Evolutionary conservation across 2,329 filamentous ascomycete genomes (phyloP).

Genomic region (Chaetothyriales sp.): DNA sequence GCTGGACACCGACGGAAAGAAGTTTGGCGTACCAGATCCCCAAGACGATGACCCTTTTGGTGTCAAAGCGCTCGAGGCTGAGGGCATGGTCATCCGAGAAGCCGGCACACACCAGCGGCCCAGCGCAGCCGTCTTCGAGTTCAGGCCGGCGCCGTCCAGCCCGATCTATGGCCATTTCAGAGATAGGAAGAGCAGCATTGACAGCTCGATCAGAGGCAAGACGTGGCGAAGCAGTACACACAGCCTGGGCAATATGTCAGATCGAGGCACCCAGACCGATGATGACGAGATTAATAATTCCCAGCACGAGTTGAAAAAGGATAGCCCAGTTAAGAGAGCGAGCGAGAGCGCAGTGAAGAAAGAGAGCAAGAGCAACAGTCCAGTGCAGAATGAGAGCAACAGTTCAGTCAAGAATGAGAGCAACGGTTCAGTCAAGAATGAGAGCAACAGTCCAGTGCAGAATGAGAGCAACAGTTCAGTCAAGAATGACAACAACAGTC

Average conservation of each 20-base stretch:
- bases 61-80: conserved; percentile 76
- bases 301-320: conserved; percentile 28
- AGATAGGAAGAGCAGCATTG: conserved; percentile 53
- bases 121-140: conserved; percentile 67
- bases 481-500: not conserved
- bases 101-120: conserved; percentile 65
- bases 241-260: conserved; percentile 42
- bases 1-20: conserved; percentile 35
- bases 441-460: no score
- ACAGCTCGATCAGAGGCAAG: conserved; percentile 46
- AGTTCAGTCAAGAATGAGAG: not conserved
- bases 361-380: conserved; percentile 3
- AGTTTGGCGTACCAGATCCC: conserved; percentile 58
- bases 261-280: conserved; percentile 55
- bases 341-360: conserved; percentile 1
- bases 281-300: conserved; percentile 42
- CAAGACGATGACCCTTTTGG: conserved; percentile 88
- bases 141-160: conserved; percentile 59
- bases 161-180: conserved; percentile 44
- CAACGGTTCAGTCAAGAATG: conserved; percentile 1
- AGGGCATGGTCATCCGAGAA: conserved; percentile 77
- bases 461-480: not conserved
- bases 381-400: conserved; percentile 1
- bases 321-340: not conserved
- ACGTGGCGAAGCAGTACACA: conserved; percentile 55